Conservation (phyloP, 2,329 filamentous ascomycete genomes). For the Trichophyton verrucosum region DNA sequence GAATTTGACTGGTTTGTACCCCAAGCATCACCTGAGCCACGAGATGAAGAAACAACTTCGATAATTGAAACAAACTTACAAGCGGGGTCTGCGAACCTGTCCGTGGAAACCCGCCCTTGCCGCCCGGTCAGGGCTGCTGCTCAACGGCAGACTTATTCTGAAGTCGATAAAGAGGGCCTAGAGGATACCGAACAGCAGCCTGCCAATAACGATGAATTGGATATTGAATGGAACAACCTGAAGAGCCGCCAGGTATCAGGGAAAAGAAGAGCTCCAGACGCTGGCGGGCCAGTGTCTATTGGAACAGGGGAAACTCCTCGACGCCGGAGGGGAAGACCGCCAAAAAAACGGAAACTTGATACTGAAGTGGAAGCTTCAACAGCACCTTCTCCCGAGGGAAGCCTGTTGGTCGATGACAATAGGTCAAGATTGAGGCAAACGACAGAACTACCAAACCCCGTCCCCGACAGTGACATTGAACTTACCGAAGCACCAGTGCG, state of each 20-base stretch:
- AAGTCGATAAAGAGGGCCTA: not conserved
- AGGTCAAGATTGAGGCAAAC: too few species aligned
- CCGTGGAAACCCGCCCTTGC: not conserved
- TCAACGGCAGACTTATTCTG: not conserved
- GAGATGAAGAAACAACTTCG: not conserved
- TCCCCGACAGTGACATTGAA: not conserved
- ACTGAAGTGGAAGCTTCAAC: not conserved
- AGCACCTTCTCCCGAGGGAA: not conserved
- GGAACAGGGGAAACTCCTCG: not conserved
- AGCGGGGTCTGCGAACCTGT: slow-evolving; percentile 7
- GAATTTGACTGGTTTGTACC: slow-evolving; percentile 27
- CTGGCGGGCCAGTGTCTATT: not conserved
- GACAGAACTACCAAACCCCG: too few species aligned
- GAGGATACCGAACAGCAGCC: not conserved
- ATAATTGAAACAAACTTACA: slow-evolving; percentile 1
- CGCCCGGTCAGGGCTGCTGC: not conserved
- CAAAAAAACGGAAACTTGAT: slow-evolving; percentile 15
- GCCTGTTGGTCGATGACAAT: not conserved
- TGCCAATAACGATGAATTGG: not conserved
- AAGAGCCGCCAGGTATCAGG: not conserved
- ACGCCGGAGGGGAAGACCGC: slow-evolving; percentile 10
- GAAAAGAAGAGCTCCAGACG: slow-evolving; percentile 4
- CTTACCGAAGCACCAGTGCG: not conserved
- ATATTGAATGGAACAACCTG: not conserved
- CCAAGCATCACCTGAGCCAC: slow-evolving; percentile 1